These are phyloP conservation scores for Tardiomyces blankii DNA, from an alignment of 1,139 yeast species.

Conservation along the genomic window DNA sequence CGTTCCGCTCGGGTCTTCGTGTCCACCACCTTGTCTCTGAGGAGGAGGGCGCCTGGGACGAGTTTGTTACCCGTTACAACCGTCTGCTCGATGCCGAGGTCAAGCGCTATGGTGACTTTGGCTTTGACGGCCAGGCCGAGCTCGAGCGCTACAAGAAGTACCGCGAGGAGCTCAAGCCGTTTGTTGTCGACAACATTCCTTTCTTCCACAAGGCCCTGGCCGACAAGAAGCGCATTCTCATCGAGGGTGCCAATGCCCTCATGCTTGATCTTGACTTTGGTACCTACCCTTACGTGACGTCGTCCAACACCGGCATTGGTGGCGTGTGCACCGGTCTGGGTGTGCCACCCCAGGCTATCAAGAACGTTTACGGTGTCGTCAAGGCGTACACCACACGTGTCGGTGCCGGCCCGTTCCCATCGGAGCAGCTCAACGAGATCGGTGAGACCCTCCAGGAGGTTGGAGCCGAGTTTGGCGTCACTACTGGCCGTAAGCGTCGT, in stretches of 20 bases:
- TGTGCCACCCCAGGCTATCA: slow-evolving; percentile 74
- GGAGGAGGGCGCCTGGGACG: slow-evolving; percentile 88
- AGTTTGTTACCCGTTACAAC: slow-evolving; percentile 67
- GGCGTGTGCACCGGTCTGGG: slow-evolving; percentile 98
- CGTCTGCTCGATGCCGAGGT: slow-evolving; percentile 71
- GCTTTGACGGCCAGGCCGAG: slow-evolving; percentile 75
- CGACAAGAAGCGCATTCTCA: slow-evolving; percentile 71
- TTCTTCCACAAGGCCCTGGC: slow-evolving; percentile 80
- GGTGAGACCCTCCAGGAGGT: slow-evolving; percentile 85
- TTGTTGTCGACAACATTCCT: slow-evolving; percentile 84
- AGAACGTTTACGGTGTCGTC: slow-evolving; percentile 85
- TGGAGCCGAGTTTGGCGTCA: slow-evolving; percentile 96
- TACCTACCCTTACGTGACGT: slow-evolving; percentile 95
- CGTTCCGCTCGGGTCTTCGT: slow-evolving; percentile 92
- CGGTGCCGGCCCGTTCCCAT: slow-evolving; percentile 99
- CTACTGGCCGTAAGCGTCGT: slow-evolving; percentile 98
- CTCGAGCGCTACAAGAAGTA: slow-evolving; percentile 63
- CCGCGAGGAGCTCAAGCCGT: slow-evolving; percentile 70
- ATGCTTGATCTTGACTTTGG: slow-evolving; percentile 98
- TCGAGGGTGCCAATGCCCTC: slow-evolving; percentile 98
- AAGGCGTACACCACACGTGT: slow-evolving; percentile 98
- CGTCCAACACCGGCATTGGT: slow-evolving; percentile 92
- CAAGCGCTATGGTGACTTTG: slow-evolving; percentile 89
- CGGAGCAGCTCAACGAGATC: slow-evolving; percentile 80
- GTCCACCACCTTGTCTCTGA: slow-evolving; percentile 91